A percentile compares a stretch with the other conserved stretches of the same genome.
phyloP scores from a whole-genome alignment of 2,329 filamentous ascomycete species.

The Diaporthe humulicola region DNA sequence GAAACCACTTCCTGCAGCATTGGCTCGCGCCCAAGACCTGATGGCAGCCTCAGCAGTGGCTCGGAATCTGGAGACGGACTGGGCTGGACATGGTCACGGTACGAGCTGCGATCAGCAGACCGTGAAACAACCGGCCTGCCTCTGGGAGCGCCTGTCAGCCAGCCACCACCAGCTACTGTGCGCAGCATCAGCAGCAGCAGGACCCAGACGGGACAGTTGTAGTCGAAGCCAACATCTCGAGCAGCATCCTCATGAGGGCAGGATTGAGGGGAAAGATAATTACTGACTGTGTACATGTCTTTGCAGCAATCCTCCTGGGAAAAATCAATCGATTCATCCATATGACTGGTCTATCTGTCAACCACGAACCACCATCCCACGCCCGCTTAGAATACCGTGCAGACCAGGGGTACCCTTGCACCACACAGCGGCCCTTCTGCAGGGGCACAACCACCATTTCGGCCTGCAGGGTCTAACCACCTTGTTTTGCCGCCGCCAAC shows the following conservation, averaged over 20 bases:
- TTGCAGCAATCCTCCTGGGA: not conserved
- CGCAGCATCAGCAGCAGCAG: not conserved
- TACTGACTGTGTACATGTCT: constrained; percentile 8
- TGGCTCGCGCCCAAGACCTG: not conserved
- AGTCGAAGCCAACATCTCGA: not conserved
- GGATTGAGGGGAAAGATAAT: not conserved
- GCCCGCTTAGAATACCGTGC: not conserved
- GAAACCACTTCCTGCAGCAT: not conserved
- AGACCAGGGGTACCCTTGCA: constrained; percentile 7
- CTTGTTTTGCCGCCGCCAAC: constrained; percentile 26
- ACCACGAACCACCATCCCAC: not conserved
- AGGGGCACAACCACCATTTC: constrained; percentile 32
- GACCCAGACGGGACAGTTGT: not conserved
- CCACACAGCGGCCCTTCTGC: constrained; percentile 15
- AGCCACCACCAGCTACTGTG: constrained; percentile 11
- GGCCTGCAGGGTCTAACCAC: constrained; percentile 5
- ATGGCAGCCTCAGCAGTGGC: not conserved
- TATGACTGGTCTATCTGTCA: constrained; percentile 13
- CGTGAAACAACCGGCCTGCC: constrained; percentile 28
- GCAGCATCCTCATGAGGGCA: not conserved
- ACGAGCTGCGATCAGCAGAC: not conserved
- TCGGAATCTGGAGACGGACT: not conserved
- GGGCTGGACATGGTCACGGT: not conserved
- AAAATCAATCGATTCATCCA: constrained; percentile 10
- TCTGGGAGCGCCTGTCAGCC: constrained; percentile 14